Percentiles rank a stretch among this genome's conserved stretches.
These are phyloP conservation scores for Ogataea hybrid DNA, from an alignment of 1,139 yeast genomes.

Conservation along the genomic window DNA sequence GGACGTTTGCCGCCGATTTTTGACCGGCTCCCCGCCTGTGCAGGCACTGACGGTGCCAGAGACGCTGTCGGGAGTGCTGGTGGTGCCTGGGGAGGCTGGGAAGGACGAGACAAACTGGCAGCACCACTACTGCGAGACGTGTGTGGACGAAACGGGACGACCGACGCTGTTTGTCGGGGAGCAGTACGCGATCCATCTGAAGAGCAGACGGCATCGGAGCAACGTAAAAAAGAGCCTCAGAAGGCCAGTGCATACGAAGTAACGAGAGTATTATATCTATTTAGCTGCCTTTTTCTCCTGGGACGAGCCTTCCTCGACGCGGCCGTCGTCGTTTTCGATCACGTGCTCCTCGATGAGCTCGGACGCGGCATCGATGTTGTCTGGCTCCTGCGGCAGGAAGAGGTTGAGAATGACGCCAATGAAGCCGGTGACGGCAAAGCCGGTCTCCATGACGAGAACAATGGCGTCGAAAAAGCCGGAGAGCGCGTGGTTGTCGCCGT, in stretches of 20 bases:
- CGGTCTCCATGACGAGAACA: slow-evolving; percentile 79
- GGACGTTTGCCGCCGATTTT: slow-evolving; percentile 45
- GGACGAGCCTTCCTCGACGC: slow-evolving; percentile 21
- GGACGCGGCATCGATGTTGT: slow-evolving; percentile 48
- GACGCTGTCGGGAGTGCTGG: slow-evolving; percentile 32
- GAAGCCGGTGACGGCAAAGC: slow-evolving; percentile 81
- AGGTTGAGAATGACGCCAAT: slow-evolving; percentile 71
- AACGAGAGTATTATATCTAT: slow-evolving; percentile 5
- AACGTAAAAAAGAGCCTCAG: slow-evolving; percentile 39
- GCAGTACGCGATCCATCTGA: slow-evolving; percentile 65
- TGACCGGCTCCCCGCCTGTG: slow-evolving; percentile 25
- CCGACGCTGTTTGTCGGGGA: slow-evolving; percentile 72
- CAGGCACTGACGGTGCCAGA: slow-evolving; percentile 43
- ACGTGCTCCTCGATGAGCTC: slow-evolving; percentile 28
- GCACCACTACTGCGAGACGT: slow-evolving; percentile 64
- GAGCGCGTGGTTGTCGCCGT: slow-evolving; percentile 61
- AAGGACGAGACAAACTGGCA: slow-evolving; percentile 53
- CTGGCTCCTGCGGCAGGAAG: slow-evolving; percentile 67
- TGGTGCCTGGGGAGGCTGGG: slow-evolving; percentile 15
- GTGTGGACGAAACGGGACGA: slow-evolving; percentile 56
- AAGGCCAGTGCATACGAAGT: slow-evolving; percentile 43
- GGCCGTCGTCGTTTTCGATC: slow-evolving; percentile 15
- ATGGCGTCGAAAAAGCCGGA: slow-evolving; percentile 79
- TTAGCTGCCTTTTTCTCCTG: slow-evolving; percentile 18
- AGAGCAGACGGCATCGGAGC: slow-evolving; percentile 61